These are phyloP conservation scores for Lanmaoa pseudosensibilis DNA, from an alignment of 768 basidiomycete genomes.

Conservation along the genomic window DNA sequence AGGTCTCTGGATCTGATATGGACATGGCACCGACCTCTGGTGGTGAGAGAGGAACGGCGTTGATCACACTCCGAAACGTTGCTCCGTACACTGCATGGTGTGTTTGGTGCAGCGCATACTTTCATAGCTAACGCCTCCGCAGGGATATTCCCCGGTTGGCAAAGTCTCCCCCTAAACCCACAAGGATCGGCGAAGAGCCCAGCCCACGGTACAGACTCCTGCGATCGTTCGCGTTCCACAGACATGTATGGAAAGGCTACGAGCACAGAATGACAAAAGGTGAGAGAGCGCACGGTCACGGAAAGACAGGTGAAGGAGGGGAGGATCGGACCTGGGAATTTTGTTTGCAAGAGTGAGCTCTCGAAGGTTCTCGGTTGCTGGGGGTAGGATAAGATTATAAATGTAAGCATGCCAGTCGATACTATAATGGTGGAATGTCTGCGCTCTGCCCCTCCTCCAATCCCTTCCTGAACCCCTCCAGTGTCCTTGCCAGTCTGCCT, in stretches of 20 bases:
- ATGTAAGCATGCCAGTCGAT: conserved; percentile 9
- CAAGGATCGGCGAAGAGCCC: conserved; percentile 42
- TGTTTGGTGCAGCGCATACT: conserved; percentile 19
- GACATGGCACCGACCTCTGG: conserved; percentile 2
- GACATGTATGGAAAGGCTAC: conserved; percentile 76
- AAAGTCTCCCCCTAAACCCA: conserved; percentile 64
- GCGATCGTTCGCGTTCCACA: conserved; percentile 78
- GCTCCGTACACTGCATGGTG: conserved; percentile 87
- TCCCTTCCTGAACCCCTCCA: conserved; percentile 72
- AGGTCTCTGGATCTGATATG: conserved; percentile 16
- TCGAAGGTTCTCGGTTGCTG: neutral
- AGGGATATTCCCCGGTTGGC: conserved; percentile 81
- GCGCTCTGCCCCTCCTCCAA: conserved; percentile 50
- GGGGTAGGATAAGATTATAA: conserved; percentile 5
- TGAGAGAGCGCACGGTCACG: conserved; percentile 62
- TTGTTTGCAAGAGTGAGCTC: conserved; percentile 41
- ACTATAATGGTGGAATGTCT: conserved; percentile 23
- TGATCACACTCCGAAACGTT: conserved; percentile 86
- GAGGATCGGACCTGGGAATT: conserved; percentile 92
- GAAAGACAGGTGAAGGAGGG: conserved; percentile 68
- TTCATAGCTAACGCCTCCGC: conserved; percentile 5
- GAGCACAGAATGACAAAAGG: conserved; percentile 96
- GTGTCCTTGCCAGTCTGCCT: conserved; percentile 64
- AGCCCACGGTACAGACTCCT: conserved; percentile 71
- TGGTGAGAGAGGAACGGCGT: conserved; percentile 61